Conservation (phyloP, 2,329 filamentous ascomycete genomes). For the Neofusicoccum ribis region DNA sequence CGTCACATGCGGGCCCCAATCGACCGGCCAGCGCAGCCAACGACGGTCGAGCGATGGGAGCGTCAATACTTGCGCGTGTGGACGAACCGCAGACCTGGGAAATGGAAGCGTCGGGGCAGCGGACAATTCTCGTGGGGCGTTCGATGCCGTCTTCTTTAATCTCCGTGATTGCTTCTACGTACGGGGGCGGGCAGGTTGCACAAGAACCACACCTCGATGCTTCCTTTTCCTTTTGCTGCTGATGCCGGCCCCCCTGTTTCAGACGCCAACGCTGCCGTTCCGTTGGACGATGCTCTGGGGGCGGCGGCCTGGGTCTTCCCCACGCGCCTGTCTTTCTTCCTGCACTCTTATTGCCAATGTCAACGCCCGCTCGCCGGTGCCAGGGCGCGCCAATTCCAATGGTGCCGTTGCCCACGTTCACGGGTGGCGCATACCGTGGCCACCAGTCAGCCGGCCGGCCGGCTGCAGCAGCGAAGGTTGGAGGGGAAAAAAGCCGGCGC, state of each 20-base stretch:
- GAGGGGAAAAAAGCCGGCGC: not conserved
- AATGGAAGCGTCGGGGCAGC: not conserved
- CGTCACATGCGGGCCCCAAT: no score
- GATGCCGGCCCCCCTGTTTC: not conserved
- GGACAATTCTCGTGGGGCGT: slow-evolving; percentile 6
- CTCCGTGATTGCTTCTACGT: not conserved
- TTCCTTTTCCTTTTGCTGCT: not conserved
- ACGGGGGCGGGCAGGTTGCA: not conserved
- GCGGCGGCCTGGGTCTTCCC: no score
- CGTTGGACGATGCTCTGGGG: no score
- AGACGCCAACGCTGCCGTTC: not conserved
- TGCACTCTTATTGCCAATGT: not conserved
- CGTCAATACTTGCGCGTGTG: no score
- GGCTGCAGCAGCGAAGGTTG: not conserved
- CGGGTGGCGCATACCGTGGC: no score
- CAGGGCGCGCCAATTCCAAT: not conserved
- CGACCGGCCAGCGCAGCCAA: no score
- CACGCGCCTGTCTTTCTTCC: not conserved
- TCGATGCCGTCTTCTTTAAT: slow-evolving; percentile 2
- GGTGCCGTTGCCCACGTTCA: not conserved
- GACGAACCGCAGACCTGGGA: slow-evolving; percentile 1
- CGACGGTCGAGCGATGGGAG: no score
- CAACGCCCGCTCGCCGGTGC: not conserved
- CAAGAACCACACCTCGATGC: not conserved
- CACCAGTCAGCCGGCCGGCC: not conserved